Conservation (phyloP, 2,329 filamentous ascomycete genomes). For the Sclerotinia nivalis region DNA sequence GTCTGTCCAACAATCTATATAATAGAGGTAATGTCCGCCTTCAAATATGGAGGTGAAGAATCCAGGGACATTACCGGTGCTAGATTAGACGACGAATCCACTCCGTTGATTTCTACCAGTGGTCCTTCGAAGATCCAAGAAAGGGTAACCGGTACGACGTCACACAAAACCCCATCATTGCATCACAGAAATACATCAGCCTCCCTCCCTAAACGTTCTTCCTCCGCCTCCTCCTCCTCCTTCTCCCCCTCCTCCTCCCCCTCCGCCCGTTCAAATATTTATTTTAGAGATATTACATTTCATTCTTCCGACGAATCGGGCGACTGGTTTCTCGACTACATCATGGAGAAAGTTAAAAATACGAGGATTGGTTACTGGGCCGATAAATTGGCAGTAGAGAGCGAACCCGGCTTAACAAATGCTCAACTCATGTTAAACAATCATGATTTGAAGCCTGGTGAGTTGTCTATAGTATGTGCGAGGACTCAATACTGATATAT, state of each 20-base stretch:
- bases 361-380: constrained; percentile 38
- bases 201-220: neutral
- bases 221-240: neutral
- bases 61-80: neutral
- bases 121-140: constrained; percentile 3
- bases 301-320: constrained; percentile 36
- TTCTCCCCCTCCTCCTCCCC: neutral
- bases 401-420: constrained; percentile 74
- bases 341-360: constrained; percentile 42
- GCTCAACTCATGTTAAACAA: constrained; percentile 86
- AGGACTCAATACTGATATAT: constrained; percentile 29
- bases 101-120: constrained; percentile 12
- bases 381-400: constrained; percentile 68
- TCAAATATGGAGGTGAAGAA: neutral
- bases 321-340: constrained; percentile 45
- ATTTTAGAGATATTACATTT: constrained; percentile 10
- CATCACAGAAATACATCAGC: neutral
- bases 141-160: constrained; percentile 8
- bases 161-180: neutral
- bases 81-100: constrained; percentile 8
- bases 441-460: constrained; percentile 70
- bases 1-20: constrained; percentile 12
- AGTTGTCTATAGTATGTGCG: constrained; percentile 11
- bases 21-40: constrained; percentile 15
- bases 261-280: neutral